phyloP scores from a whole-genome alignment of 345 rosid genomes.

The Sonneratia alba region DNA sequence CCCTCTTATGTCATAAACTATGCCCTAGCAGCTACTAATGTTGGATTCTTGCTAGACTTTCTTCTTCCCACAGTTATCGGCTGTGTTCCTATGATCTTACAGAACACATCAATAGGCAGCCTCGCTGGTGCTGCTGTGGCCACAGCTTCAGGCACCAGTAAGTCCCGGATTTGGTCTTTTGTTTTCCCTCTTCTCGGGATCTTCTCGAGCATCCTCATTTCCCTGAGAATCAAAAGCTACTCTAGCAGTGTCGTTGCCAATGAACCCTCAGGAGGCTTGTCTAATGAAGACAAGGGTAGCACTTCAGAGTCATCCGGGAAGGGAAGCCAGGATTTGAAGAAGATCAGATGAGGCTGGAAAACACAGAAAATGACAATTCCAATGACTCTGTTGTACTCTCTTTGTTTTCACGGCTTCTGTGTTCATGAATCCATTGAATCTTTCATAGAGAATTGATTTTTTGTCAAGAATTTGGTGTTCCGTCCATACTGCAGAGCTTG shows the following conservation, averaged over 20 bases:
- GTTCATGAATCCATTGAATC: too few species aligned
- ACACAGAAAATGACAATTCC: neutral
- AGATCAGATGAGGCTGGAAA: neutral
- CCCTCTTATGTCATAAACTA: slow-evolving; percentile 86
- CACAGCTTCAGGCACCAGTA: slow-evolving; percentile 46
- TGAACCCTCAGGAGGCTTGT: slow-evolving; percentile 21
- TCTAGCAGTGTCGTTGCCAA: slow-evolving; percentile 32
- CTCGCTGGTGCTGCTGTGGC: slow-evolving; percentile 81
- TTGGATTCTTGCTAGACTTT: slow-evolving; percentile 72
- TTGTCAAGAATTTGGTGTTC: too few species aligned
- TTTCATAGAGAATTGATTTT: too few species aligned
- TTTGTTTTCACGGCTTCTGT: neutral
- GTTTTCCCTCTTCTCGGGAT: slow-evolving; percentile 50
- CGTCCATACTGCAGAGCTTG: too few species aligned
- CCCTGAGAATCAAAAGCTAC: slow-evolving; percentile 26
- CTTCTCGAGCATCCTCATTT: slow-evolving; percentile 22
- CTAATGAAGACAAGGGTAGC: neutral
- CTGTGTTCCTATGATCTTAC: slow-evolving; percentile 86
- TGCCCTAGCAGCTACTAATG: slow-evolving; percentile 78
- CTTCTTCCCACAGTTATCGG: slow-evolving; percentile 77
- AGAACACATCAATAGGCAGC: slow-evolving; percentile 74
- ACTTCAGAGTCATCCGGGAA: slow-evolving; percentile 13
- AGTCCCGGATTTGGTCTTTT: slow-evolving; percentile 61
- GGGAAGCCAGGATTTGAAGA: slow-evolving; percentile 15
- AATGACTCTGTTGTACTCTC: neutral